phyloP scores from a whole-genome alignment of 2,329 filamentous ascomycete genomes.

The Mycocentrospora acerina region DNA sequence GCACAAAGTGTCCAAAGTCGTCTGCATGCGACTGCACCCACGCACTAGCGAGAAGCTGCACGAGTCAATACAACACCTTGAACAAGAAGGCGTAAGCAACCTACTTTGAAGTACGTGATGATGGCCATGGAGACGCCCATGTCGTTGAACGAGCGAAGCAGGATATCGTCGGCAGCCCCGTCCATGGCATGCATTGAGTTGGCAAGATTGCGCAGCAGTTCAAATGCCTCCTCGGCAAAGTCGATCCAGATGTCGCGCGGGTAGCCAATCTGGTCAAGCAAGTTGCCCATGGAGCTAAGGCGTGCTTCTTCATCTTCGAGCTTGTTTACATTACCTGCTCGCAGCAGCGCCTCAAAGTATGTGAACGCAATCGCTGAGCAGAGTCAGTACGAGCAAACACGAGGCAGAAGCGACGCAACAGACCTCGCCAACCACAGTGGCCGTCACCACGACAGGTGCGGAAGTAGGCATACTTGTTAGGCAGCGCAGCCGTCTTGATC shows the following conservation, averaged over 20 bases:
- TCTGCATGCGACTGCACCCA: constrained; percentile 76
- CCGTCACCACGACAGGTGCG: constrained; percentile 88
- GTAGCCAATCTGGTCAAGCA: constrained; percentile 70
- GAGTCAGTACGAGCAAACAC: constrained; percentile 27
- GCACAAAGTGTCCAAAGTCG: constrained; percentile 71
- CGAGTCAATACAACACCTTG: constrained; percentile 8
- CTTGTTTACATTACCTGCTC: constrained; percentile 63
- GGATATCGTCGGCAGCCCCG: constrained; percentile 51
- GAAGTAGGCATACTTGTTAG: constrained; percentile 82
- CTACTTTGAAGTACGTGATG: constrained; percentile 76
- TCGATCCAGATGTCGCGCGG: constrained; percentile 73
- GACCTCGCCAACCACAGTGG: constrained; percentile 97
- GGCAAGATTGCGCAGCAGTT: constrained; percentile 66
- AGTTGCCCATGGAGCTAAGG: constrained; percentile 68
- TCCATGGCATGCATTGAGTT: constrained; percentile 58
- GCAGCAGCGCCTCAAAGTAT: constrained; percentile 85
- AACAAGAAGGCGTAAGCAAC: constrained; percentile 11
- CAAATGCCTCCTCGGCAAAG: constrained; percentile 74
- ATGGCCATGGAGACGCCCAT: constrained; percentile 67
- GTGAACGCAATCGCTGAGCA: constrained; percentile 80
- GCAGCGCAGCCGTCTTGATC: constrained; percentile 81
- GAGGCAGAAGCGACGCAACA: constrained; percentile 35
- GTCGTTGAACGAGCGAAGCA: constrained; percentile 75
- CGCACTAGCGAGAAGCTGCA: constrained; percentile 75
- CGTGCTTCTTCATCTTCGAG: constrained; percentile 72